A percentile compares a stretch with the other conserved stretches of the same genome.
Evolutionary conservation across 306 rosid genomes (phyloP).

Genomic region (Dalbergia oliveri): DNA sequence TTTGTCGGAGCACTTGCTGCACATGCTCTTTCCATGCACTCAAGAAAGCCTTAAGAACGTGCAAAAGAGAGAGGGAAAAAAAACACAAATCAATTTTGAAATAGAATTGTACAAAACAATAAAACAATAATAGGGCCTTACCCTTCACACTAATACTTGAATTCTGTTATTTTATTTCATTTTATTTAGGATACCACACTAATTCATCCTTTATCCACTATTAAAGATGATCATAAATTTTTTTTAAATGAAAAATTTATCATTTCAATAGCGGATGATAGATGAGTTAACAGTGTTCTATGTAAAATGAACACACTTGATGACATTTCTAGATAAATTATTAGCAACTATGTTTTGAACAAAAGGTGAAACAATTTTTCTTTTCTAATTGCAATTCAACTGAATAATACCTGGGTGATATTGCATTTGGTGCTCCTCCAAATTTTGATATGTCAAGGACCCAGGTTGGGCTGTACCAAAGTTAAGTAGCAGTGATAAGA

Average conservation of each 20-base stretch:
- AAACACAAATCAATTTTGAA: neutral
- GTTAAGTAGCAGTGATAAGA: neutral
- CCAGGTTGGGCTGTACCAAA: neutral
- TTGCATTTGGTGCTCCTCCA: constrained; percentile 37
- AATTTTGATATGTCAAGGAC: constrained; percentile 28
- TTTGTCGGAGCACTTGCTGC: constrained; percentile 2
- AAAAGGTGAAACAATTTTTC: neutral
- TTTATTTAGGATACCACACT: no score
- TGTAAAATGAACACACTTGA: no score
- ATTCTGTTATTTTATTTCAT: no score
- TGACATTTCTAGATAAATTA: no score
- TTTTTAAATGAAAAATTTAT: no score
- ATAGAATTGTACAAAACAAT: neutral
- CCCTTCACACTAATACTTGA: neutral
- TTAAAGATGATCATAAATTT: no score
- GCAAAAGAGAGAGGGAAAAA: neutral
- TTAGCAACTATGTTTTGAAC: neutral
- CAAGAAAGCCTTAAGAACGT: neutral
- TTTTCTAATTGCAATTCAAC: neutral
- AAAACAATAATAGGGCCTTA: no score
- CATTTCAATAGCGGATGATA: no score
- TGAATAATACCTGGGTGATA: constrained; percentile 9
- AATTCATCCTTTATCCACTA: no score
- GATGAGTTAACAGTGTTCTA: no score
- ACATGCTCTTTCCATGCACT: constrained; percentile 39